These are phyloP conservation scores for Lipomyces sp. DNA, from an alignment of 805 yeast genomes.

Conservation along the genomic window DNA sequence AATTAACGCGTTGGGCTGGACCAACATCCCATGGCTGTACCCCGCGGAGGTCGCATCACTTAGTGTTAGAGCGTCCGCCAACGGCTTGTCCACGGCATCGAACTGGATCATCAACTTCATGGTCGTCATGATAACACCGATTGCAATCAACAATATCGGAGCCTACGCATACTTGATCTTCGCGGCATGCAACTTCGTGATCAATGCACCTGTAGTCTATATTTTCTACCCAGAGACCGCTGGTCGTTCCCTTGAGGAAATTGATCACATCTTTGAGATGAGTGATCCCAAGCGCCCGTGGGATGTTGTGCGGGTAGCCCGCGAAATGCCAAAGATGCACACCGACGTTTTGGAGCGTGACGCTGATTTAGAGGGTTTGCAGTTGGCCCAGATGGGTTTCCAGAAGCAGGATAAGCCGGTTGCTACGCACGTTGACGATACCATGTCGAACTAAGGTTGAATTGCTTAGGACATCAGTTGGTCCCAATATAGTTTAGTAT, in stretches of 20 bases:
- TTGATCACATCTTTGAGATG: constrained; percentile 46
- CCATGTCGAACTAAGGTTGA: too few species aligned
- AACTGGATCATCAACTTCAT: constrained; percentile 65
- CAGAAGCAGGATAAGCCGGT: too few species aligned
- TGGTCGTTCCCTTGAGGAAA: constrained; percentile 64
- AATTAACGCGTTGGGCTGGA: constrained; percentile 43
- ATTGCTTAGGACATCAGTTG: too few species aligned
- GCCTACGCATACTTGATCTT: constrained; percentile 66
- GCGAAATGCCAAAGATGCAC: too few species aligned
- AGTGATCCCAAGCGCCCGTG: constrained; percentile 10
- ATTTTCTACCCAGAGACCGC: constrained; percentile 67
- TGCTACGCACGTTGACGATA: too few species aligned
- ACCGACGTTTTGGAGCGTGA: too few species aligned
- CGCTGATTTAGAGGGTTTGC: too few species aligned
- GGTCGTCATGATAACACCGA: constrained; percentile 62
- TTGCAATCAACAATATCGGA: constrained; percentile 54
- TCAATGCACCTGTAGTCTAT: constrained; percentile 52
- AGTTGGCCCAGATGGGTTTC: too few species aligned
- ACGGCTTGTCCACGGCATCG: constrained; percentile 58
- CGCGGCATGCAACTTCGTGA: too few species aligned
- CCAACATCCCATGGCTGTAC: constrained; percentile 31
- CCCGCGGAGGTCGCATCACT: constrained; percentile 55
- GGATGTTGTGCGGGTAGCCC: too few species aligned
- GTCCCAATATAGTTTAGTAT: too few species aligned
- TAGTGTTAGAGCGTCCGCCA: constrained; percentile 57